Percentiles rank a stretch among this genome's conserved stretches.
phyloP scores from a whole-genome alignment of 148 eudicot species.

The Cornus controversa region DNA sequence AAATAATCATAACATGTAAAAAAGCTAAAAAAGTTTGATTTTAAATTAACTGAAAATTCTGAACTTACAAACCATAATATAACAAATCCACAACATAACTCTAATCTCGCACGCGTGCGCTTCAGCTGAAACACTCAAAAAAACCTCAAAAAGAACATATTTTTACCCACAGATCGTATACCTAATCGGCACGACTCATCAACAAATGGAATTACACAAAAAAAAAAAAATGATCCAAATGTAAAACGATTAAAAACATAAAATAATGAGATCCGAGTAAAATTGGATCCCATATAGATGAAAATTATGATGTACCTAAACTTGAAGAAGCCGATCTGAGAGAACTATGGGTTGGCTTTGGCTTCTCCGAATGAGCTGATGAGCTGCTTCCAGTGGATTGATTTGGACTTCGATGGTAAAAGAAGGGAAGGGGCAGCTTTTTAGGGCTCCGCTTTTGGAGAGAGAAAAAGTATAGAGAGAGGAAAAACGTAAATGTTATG shows the following conservation, averaged over 20 bases:
- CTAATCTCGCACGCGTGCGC: not conserved
- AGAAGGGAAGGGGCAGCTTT: not conserved
- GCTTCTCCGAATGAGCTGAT: not conserved
- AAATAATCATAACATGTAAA: too few species aligned
- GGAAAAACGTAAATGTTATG: not conserved
- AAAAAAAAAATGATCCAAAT: not conserved
- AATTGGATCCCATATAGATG: not conserved
- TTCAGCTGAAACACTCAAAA: not conserved
- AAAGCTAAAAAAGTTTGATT: too few species aligned
- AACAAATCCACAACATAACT: conserved; percentile 6
- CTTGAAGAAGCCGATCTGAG: not conserved
- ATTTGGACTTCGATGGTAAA: not conserved
- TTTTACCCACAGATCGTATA: not conserved
- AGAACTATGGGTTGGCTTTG: not conserved
- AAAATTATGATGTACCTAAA: not conserved
- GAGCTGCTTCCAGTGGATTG: not conserved
- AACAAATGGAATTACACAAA: not conserved
- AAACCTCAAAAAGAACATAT: not conserved
- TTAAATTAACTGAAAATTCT: too few species aligned
- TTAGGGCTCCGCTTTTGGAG: not conserved
- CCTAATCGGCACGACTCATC: not conserved
- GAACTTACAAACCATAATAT: too few species aligned
- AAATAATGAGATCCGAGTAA: not conserved
- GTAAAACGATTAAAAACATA: not conserved
- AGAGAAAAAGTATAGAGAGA: not conserved